A percentile compares a stretch with the other conserved stretches of the same genome.
phyloP scores from a whole-genome alignment of 768 basidiomycete species.

The Coprinellus aureogranulatus region DNA sequence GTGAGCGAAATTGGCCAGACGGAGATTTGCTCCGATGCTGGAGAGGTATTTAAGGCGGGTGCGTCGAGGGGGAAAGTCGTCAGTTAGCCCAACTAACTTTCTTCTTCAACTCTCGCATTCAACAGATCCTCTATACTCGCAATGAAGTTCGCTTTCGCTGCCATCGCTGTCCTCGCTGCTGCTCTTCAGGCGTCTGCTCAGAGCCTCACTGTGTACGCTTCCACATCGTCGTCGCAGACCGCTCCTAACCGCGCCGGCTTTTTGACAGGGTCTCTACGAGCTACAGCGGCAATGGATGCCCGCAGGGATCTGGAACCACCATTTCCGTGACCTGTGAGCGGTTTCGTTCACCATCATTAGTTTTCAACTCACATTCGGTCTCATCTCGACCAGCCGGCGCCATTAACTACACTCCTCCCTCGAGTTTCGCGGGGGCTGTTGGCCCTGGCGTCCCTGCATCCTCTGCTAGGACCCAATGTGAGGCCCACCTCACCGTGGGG shows the following conservation, averaged over 20 bases:
- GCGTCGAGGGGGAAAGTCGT: too few species aligned
- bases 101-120: too few species aligned
- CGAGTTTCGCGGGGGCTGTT: neutral
- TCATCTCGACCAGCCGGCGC: neutral
- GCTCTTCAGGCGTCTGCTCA: slow-evolving; percentile 3
- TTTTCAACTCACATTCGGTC: neutral
- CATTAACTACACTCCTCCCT: slow-evolving; percentile 2
- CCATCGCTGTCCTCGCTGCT: neutral
- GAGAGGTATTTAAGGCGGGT: too few species aligned
- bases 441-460: too few species aligned
- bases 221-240: too few species aligned
- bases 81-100: neutral
- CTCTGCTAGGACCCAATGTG: neutral
- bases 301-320: neutral
- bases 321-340: neutral
- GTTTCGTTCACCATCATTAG: neutral
- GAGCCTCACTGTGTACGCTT: neutral
- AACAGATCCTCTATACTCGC: neutral
- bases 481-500: neutral
- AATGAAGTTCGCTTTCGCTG: neutral
- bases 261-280: neutral
- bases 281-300: neutral
- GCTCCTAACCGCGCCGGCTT: neutral
- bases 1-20: too few species aligned
- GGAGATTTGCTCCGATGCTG: too few species aligned